Evolutionary conservation across 495 filamentous ascomycete genomes (phyloP).

Genomic region (Tuber aestivum): DNA sequence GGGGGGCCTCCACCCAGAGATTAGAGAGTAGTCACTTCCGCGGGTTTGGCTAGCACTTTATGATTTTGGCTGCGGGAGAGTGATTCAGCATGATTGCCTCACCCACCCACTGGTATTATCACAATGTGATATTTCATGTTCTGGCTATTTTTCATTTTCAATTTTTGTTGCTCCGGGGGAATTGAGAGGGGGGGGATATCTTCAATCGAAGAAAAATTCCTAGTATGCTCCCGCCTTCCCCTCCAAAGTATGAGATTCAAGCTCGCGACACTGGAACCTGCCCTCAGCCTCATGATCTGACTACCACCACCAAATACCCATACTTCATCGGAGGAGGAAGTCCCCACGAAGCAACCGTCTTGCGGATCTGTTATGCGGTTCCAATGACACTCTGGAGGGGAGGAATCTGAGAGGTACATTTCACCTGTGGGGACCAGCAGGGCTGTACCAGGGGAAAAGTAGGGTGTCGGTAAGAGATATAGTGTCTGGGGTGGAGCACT

Average conservation of each 20-base stretch:
- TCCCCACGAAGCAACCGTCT: too few species aligned
- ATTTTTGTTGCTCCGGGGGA: constrained; percentile 4
- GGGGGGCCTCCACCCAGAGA: constrained; percentile 31
- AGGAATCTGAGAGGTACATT: constrained; percentile 12
- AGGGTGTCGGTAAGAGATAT: constrained; percentile 27
- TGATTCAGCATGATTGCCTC: constrained; percentile 36
- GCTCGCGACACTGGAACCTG: constrained; percentile 17
- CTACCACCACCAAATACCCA: too few species aligned
- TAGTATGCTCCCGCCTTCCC: constrained; percentile 17
- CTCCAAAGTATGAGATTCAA: constrained; percentile 32
- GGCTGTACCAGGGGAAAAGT: constrained; percentile 22
- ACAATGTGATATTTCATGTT: background rate
- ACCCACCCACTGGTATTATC: constrained; percentile 3
- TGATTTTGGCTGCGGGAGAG: constrained; percentile 30
- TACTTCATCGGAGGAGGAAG: too few species aligned
- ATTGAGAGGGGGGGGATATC: constrained; percentile 6
- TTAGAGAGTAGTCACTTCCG: constrained; percentile 36
- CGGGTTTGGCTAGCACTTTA: constrained; percentile 13
- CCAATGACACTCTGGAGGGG: too few species aligned
- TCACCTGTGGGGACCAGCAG: constrained; percentile 21
- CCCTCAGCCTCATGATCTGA: background rate
- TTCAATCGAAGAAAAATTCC: constrained; percentile 32
- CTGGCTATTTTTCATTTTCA: background rate
- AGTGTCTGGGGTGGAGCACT: constrained; percentile 26
- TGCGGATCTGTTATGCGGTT: too few species aligned